A percentile compares a stretch with the other conserved stretches of the same genome.
Evolutionary conservation across 2,329 filamentous ascomycete genomes (phyloP).

Genomic region (Magnaporthiopsis incrustans): DNA sequence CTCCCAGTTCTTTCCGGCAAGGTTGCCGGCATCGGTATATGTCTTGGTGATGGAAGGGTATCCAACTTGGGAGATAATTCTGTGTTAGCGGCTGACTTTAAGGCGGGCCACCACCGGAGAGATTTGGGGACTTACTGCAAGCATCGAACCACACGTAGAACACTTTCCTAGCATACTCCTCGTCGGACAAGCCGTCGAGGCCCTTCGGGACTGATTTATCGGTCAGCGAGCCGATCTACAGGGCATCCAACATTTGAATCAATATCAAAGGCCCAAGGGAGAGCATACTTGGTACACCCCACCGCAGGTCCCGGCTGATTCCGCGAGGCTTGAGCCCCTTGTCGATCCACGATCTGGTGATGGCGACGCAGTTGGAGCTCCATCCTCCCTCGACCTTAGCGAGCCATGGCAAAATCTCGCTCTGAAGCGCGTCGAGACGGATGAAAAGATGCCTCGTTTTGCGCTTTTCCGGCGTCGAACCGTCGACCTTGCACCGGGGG

Average conservation of each 20-base stretch:
- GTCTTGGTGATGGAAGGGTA: constrained; percentile 93
- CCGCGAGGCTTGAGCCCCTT: constrained; percentile 79
- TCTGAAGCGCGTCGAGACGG: constrained; percentile 75
- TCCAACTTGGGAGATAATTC: constrained; percentile 65
- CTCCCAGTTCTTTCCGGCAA: constrained; percentile 51
- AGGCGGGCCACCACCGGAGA: neutral
- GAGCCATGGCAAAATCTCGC: constrained; percentile 43
- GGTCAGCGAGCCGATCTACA: neutral
- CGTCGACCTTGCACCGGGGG: constrained; percentile 86
- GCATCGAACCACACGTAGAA: constrained; percentile 60
- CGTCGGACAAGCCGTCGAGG: constrained; percentile 29
- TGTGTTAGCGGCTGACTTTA: neutral
- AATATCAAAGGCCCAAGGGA: neutral
- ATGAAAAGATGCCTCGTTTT: constrained; percentile 83
- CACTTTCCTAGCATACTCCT: constrained; percentile 55
- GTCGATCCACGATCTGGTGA: constrained; percentile 73
- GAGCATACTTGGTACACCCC: constrained; percentile 54
- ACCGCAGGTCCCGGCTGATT: constrained; percentile 88
- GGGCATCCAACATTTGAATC: neutral
- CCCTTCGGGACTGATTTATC: constrained; percentile 1
- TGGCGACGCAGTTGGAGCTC: constrained; percentile 66
- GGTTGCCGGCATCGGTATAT: constrained; percentile 54
- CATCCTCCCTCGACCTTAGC: constrained; percentile 53
- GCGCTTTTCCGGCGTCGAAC: constrained; percentile 61
- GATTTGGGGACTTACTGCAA: constrained; percentile 46